Evolutionary conservation across 129 eudicot species (phyloP).

Genomic region (Kitagawia praeruptora): DNA sequence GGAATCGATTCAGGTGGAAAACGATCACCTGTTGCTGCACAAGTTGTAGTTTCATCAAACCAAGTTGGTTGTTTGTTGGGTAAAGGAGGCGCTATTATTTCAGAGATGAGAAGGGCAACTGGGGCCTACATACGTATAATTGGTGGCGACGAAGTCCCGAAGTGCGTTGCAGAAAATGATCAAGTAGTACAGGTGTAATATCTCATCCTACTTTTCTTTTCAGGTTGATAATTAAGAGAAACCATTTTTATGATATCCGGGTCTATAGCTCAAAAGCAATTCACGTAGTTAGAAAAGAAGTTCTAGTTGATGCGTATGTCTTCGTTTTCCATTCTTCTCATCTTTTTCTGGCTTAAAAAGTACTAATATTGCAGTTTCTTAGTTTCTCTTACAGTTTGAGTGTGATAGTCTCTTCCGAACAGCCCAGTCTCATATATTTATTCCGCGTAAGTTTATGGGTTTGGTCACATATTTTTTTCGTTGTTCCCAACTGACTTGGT

Average conservation of each 20-base stretch:
- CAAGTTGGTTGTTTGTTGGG: constrained; percentile 83
- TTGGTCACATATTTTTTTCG: background rate
- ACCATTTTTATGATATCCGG: background rate
- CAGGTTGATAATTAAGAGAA: background rate
- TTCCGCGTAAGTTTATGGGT: background rate
- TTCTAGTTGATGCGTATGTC: background rate
- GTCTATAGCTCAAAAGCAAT: background rate
- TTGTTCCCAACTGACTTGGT: background rate
- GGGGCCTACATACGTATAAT: constrained; percentile 50
- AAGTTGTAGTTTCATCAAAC: constrained; percentile 35
- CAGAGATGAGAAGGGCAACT: constrained; percentile 72
- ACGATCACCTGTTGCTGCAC: constrained; percentile 35
- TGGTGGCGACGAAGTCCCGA: constrained; percentile 44
- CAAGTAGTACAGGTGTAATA: constrained; percentile 64
- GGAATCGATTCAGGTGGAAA: constrained; percentile 35
- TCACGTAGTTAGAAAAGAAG: background rate
- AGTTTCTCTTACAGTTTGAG: background rate
- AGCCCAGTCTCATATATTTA: background rate
- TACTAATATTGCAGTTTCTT: background rate
- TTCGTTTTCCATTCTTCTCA: background rate
- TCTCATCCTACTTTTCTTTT: background rate
- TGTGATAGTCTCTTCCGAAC: background rate
- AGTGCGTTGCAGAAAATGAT: constrained; percentile 42
- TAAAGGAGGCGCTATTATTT: constrained; percentile 62
- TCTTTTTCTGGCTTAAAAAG: background rate